Base-by-base conservation (phyloP, 805 yeast genomes). In the Candida ovalis region DNA sequence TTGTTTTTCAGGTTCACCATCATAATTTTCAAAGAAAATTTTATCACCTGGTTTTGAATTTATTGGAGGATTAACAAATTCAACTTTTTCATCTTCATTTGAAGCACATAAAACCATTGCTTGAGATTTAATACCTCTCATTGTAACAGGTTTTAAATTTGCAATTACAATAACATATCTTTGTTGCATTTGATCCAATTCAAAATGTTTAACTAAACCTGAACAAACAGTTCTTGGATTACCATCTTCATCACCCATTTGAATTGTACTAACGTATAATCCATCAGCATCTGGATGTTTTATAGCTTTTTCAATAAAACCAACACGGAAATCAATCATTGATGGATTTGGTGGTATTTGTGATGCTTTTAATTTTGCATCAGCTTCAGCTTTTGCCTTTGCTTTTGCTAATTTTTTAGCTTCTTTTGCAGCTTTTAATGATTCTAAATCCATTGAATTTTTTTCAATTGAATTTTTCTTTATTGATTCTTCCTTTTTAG, bases 211-310 rank as follows among this genome's bases (percentile, higher is more conserved):
- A 54, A 90, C 97, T 62, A 94, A 77, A 59, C 99, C 99, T 12
- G 97, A 88, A 75, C 99, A 94, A 48, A 94, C 96, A 27, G 98
- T 94, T 76, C 99, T 83, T 64, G 99, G 99, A 51, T n/a, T n/a
- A n/a, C 95, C 96, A 67, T 88, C 96, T 53, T 77, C 91, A 61
- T 94, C 99, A 58, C 99, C 99, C 76, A 88, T 83, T 54, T 95
- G 88, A 61, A 94, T 94, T 45, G 99, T 94, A 25, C 98, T 94
- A 48, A 94, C 96, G 68, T 94, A 94, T 61, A 94, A 76, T 1
- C 96, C 78, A 71, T 94, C 99, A 32, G 99, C 99, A 68, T 94
- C 92, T 54, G 99, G 99, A 73, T 94, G 99, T 69, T 88, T 88
- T 63, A 88, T 77, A 46, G 97, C 97, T 75, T 95, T 94, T 74